phyloP scores from a whole-genome alignment of 1,139 yeast genomes.

The Yamadazyma dushanensis region DNA sequence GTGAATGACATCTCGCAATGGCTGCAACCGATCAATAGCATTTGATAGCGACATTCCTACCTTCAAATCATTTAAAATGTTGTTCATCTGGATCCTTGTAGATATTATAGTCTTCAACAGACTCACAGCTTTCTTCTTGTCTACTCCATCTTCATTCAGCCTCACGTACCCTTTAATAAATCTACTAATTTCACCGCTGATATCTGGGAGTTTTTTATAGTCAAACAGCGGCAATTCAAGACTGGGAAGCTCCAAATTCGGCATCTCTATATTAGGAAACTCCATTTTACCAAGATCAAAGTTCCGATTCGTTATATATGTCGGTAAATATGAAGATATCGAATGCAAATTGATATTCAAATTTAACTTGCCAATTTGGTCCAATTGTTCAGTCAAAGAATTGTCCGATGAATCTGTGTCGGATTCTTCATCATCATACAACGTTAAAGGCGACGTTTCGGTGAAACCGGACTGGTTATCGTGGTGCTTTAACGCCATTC shows the following conservation, averaged over 20 bases:
- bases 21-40: conserved; percentile 58
- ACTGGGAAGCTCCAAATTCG: conserved; percentile 11
- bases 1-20: conserved; percentile 51
- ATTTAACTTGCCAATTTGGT: conserved; percentile 17
- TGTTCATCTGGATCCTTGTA: conserved; percentile 48
- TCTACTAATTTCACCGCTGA: conserved; percentile 13
- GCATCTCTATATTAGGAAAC: conserved; percentile 5
- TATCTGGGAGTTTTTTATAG: conserved; percentile 10
- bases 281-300: conserved; percentile 6
- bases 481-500: background rate
- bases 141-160: conserved; percentile 3
- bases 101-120: conserved; percentile 34
- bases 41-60: conserved; percentile 52
- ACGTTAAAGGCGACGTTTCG: too few species aligned
- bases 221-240: conserved; percentile 9
- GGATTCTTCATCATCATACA: background rate
- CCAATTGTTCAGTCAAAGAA: conserved; percentile 16
- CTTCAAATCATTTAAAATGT: conserved; percentile 50
- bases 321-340: conserved; percentile 11
- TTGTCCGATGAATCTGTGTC: conserved; percentile 13
- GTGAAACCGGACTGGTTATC: too few species aligned
- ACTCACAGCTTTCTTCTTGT: conserved; percentile 7
- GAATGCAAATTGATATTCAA: conserved; percentile 5
- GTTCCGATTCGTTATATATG: conserved; percentile 5
- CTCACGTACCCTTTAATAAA: conserved; percentile 10